Evolutionary conservation across 805 yeast genomes (phyloP).

Genomic region (Wickerhamomyces bovis): DNA sequence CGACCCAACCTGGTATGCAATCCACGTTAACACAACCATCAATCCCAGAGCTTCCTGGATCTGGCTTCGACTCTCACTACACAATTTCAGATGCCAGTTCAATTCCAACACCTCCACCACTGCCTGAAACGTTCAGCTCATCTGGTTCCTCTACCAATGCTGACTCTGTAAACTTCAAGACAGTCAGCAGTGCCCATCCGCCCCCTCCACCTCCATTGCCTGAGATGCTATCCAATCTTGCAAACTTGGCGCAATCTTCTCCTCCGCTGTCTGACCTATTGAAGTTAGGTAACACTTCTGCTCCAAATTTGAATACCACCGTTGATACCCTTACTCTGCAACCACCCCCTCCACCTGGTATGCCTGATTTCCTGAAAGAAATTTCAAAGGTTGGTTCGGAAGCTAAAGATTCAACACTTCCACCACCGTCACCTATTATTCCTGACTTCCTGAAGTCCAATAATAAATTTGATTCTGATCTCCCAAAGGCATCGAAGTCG

Average conservation of each 20-base stretch:
- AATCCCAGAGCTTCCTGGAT: neutral
- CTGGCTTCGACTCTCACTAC: neutral
- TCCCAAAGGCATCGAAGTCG: neutral
- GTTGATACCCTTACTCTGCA: constrained; percentile 4
- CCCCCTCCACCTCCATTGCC: constrained; percentile 27
- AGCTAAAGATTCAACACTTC: neutral
- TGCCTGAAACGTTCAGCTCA: constrained; percentile 1
- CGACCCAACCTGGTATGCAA: neutral
- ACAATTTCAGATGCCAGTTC: neutral
- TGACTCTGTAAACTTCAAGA: neutral
- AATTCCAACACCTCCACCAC: constrained; percentile 9
- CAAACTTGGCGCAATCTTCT: neutral
- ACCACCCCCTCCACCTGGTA: constrained; percentile 4
- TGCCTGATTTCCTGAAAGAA: neutral
- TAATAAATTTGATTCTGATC: neutral
- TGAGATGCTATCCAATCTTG: neutral
- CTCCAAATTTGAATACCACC: too few species aligned
- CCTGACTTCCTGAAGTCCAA: constrained; percentile 4
- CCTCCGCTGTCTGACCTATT: neutral
- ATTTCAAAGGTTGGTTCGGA: neutral
- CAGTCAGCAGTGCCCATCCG: neutral
- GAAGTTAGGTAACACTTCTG: too few species aligned
- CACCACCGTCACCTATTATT: constrained; percentile 8
- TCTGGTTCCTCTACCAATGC: neutral
- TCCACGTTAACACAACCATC: neutral